These are phyloP conservation scores for Spirogloea muscicola DNA, from an alignment of 139 green algal species.

Conservation along the genomic window DNA sequence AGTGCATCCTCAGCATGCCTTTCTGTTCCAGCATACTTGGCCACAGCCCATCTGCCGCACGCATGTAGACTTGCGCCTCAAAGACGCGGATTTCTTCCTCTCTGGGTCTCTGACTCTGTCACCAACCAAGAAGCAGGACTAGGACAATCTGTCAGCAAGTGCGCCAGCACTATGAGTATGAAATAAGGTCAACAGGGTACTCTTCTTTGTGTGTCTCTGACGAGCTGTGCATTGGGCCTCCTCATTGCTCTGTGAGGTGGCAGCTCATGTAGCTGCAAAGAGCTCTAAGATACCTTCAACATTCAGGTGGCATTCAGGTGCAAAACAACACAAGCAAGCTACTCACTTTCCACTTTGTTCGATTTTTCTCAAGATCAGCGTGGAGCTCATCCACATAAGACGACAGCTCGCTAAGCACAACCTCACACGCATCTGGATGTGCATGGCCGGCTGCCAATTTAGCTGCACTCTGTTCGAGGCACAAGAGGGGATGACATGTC, in stretches of 20 bases:
- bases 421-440: constrained; percentile 47
- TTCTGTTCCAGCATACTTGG: constrained; percentile 37
- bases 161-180: no score
- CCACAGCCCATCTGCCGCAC: constrained; percentile 54
- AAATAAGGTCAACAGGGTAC: no score
- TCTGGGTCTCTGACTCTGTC: constrained; percentile 13
- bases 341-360: constrained; percentile 34
- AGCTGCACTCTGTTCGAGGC: constrained; percentile 43
- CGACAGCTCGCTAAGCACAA: constrained; percentile 58
- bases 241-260: no score
- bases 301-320: no score
- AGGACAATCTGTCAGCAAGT: no score
- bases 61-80: constrained; percentile 59
- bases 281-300: no score
- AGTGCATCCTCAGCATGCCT: constrained; percentile 43
- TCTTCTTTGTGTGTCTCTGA: no score
- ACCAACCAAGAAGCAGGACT: no score
- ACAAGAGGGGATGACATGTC: constrained; percentile 24
- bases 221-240: no score
- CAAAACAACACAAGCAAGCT: no score
- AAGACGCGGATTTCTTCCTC: constrained; percentile 54
- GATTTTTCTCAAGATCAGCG: constrained; percentile 17
- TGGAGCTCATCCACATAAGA: constrained; percentile 59
- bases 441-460: constrained; percentile 66
- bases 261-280: no score